Conservation (phyloP, 495 filamentous ascomycete genomes). For the Amorphotheca resinae region DNA sequence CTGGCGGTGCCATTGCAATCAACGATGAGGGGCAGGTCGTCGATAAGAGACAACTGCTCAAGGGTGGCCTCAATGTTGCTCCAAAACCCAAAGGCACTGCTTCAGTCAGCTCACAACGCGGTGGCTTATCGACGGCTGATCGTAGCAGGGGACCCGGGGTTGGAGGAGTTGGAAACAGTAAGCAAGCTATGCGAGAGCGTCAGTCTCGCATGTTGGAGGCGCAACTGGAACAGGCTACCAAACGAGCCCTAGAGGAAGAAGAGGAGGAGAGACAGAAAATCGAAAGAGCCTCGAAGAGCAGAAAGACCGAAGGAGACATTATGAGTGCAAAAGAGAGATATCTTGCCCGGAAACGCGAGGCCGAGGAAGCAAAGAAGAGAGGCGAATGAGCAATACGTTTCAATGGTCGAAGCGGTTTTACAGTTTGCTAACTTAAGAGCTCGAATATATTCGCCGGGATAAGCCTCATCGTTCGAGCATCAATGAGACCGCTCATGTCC, state of each 20-base stretch:
- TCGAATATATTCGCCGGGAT: not conserved
- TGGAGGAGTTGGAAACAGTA: conserved; percentile 34
- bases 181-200: conserved; percentile 58
- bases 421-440: not conserved
- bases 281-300: conserved; percentile 59
- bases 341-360: conserved; percentile 68
- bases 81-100: conserved; percentile 36
- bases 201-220: conserved; percentile 81
- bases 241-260: conserved; percentile 61
- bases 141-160: conserved; percentile 27
- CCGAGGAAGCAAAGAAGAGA: conserved; percentile 54
- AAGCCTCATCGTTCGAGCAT: not conserved
- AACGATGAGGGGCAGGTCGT: conserved; percentile 94
- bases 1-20: conserved; percentile 55
- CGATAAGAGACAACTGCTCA: conserved; percentile 83
- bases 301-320: conserved; percentile 67
- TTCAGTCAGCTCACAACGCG: conserved; percentile 23
- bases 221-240: conserved; percentile 63
- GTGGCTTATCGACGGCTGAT: conserved; percentile 18
- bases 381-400: conserved; percentile 12
- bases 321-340: conserved; percentile 80
- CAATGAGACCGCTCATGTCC: no score
- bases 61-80: conserved; percentile 74
- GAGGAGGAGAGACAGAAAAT: conserved; percentile 55
- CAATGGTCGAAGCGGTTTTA: not conserved